These are phyloP conservation scores for Plasmodium knowlesi DNA, from an alignment of 169 alveolate genomes.

Conservation along the genomic window DNA sequence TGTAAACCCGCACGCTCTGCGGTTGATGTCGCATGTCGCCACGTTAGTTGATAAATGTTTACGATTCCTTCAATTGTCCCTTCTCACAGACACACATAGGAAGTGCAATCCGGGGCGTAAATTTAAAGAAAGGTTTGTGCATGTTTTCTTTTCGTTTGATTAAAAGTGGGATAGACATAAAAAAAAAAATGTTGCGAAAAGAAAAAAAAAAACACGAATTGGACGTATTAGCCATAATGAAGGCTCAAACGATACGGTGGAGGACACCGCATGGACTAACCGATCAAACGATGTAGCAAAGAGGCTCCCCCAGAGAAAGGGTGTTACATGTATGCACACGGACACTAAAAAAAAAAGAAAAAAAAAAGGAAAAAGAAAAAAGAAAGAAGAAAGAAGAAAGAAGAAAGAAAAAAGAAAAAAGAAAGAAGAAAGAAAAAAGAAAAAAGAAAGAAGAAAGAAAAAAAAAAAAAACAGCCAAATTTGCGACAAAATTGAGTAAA, in stretches of 20 bases:
- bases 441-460: background rate
- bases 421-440: background rate
- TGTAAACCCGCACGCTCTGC: background rate
- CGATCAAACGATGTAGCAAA: background rate
- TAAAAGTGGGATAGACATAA: background rate
- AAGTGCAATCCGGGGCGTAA: background rate
- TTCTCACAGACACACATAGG: background rate
- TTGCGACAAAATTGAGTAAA: too few species aligned
- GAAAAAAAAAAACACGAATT: background rate
- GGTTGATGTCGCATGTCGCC: background rate
- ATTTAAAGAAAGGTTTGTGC: background rate
- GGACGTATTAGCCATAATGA: background rate
- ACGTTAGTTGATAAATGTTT: background rate
- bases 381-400: too few species aligned
- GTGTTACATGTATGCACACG: background rate
- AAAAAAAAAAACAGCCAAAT: too few species aligned
- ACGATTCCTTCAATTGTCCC: background rate
- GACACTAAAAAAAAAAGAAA: background rate
- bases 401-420: background rate
- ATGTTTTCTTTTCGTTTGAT: background rate
- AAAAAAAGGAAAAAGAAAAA: too few species aligned
- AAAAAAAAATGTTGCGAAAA: background rate
- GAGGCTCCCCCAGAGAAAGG: background rate
- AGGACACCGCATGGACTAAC: background rate
- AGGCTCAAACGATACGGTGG: background rate